Conservation (phyloP, 2,329 filamentous ascomycete genomes). For the Geosmithia flava region DNA sequence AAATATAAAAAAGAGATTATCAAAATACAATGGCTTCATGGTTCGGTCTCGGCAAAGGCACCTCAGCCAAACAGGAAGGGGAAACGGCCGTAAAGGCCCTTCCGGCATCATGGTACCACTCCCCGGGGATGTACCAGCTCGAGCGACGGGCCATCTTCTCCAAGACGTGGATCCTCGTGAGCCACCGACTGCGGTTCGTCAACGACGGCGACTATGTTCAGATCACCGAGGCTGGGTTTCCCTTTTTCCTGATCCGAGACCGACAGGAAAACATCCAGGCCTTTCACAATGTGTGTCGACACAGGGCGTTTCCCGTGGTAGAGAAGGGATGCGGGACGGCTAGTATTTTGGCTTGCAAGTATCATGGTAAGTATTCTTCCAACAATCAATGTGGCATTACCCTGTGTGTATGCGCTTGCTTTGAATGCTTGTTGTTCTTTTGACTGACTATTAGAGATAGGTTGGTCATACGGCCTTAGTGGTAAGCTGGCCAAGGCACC, state of each 20-base stretch:
- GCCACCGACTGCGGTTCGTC: conserved; percentile 2
- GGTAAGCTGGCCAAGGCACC: conserved; percentile 49
- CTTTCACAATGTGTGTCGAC: conserved; percentile 52
- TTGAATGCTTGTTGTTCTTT: too few relatives aligned
- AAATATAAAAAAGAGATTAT: too few relatives aligned
- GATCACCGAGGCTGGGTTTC: conserved; percentile 40
- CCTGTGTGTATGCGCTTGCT: too few relatives aligned
- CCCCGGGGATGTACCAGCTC: conserved; percentile 33
- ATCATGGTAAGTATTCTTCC: too few relatives aligned
- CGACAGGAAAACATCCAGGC: conserved; percentile 38
- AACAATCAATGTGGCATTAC: too few relatives aligned
- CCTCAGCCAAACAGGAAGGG: conserved; percentile 1
- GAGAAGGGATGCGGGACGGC: conserved; percentile 34
- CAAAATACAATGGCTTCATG: too few relatives aligned
- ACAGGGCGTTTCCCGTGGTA: conserved; percentile 47
- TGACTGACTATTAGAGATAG: too few relatives aligned
- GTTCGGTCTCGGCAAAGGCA: conserved; percentile 18
- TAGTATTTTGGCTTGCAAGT: conserved; percentile 43
- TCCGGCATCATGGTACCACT: conserved; percentile 16
- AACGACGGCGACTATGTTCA: conserved; percentile 40
- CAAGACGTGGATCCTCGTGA: conserved; percentile 30
- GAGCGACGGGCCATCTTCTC: conserved; percentile 40
- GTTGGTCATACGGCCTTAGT: conserved; percentile 47
- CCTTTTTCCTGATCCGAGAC: conserved; percentile 39
- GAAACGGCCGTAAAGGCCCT: conserved; percentile 6